Conservation (phyloP, 805 yeast genomes). For the Yueomyces sp. region DNA sequence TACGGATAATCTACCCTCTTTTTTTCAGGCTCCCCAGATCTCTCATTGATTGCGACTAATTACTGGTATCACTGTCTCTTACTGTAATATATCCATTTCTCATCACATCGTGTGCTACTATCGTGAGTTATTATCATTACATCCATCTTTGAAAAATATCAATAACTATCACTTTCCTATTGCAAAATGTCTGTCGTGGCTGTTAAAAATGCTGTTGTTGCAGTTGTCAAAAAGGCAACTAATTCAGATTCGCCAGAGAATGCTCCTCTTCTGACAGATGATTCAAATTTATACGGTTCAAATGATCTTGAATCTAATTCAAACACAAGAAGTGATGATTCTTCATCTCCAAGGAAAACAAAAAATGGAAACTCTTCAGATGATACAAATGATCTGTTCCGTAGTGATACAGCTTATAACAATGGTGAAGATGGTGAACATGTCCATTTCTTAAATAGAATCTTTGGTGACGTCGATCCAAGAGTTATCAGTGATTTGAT, state of each 20-base stretch:
- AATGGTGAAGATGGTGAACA: not conserved
- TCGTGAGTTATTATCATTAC: no score
- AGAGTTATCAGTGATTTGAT: constrained; percentile 86
- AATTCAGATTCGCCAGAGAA: not conserved
- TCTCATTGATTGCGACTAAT: no score
- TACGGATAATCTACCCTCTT: no score
- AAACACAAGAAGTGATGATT: not conserved
- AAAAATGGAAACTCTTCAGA: not conserved
- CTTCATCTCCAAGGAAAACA: not conserved
- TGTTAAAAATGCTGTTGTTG: no score
- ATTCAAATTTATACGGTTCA: constrained; percentile 1
- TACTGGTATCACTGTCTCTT: no score
- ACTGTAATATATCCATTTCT: no score
- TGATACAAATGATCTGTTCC: not conserved
- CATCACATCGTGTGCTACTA: no score
- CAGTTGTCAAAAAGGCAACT: no score
- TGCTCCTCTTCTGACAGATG: constrained; percentile 11
- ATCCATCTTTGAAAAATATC: no score
- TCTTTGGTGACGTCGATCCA: constrained; percentile 58
- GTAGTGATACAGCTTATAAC: not conserved
- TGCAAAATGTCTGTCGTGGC: no score
- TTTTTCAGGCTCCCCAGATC: no score
- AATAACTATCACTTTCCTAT: no score
- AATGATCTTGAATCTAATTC: constrained; percentile 6
- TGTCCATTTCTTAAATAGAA: constrained; percentile 7